phyloP scores from a whole-genome alignment of 2,329 filamentous ascomycete species.

The Pestalotiopsis sp. region DNA sequence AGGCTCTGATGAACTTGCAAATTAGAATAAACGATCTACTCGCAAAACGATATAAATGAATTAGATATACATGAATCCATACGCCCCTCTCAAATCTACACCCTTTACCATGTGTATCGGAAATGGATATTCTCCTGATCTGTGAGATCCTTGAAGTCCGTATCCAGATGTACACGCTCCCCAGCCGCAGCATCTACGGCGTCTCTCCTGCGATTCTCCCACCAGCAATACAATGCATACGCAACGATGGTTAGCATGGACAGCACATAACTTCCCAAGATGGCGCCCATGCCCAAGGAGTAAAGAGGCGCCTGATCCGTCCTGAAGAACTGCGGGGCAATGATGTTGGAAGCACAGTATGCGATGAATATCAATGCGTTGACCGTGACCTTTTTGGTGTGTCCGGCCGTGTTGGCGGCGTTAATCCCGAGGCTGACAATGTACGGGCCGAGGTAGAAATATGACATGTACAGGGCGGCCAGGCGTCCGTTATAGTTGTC shows the following conservation, averaged over 20 bases:
- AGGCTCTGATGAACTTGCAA: too few species aligned
- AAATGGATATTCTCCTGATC: slow-evolving; percentile 44
- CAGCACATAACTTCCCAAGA: slow-evolving; percentile 40
- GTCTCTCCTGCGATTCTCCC: slow-evolving; percentile 39
- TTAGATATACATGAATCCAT: neutral
- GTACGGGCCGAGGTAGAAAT: slow-evolving; percentile 30
- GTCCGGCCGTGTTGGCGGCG: slow-evolving; percentile 52
- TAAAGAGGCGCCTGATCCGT: slow-evolving; percentile 47
- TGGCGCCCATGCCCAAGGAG: slow-evolving; percentile 38
- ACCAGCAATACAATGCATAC: slow-evolving; percentile 29
- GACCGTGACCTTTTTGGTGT: slow-evolving; percentile 65
- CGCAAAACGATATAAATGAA: neutral
- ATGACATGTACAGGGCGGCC: slow-evolving; percentile 33
- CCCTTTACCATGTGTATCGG: slow-evolving; percentile 28
- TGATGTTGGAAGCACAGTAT: slow-evolving; percentile 61
- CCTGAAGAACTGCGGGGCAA: slow-evolving; percentile 63
- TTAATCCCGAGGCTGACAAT: slow-evolving; percentile 27
- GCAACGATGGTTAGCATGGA: slow-evolving; percentile 37
- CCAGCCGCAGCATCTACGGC: neutral
- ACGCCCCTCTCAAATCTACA: neutral
- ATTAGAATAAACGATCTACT: too few species aligned
- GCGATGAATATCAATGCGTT: slow-evolving; percentile 61
- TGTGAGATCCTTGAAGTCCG: slow-evolving; percentile 39
- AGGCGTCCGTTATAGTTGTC: slow-evolving; percentile 27
- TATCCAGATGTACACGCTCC: slow-evolving; percentile 12